Evolutionary conservation across 2,329 filamentous ascomycete species (phyloP).

Genomic region (Cladosporium sphaerospermum): DNA sequence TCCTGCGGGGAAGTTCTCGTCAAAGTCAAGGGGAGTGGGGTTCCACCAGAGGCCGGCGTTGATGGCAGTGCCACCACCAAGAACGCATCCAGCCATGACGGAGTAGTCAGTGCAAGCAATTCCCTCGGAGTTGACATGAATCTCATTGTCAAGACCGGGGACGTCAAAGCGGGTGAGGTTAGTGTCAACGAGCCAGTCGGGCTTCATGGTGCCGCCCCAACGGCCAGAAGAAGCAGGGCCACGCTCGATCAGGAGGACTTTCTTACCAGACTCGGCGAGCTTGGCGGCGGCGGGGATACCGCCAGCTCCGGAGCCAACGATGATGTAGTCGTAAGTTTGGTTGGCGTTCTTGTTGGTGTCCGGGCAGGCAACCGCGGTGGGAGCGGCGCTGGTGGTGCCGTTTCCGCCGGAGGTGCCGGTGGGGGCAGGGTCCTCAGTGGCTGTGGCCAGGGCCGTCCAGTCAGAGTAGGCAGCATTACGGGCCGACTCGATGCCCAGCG

Average conservation of each 20-base stretch:
- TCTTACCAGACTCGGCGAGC: constrained; percentile 58
- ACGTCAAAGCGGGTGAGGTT: constrained; percentile 66
- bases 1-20: constrained; percentile 64
- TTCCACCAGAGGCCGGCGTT: constrained; percentile 66
- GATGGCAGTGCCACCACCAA: constrained; percentile 61
- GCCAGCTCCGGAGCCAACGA: constrained; percentile 57
- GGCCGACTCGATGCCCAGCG: constrained; percentile 38
- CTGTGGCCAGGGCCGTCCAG: constrained; percentile 29
- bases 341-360: constrained; percentile 27
- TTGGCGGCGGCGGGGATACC: constrained; percentile 56
- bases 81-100: constrained; percentile 65
- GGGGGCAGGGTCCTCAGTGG: constrained; percentile 38
- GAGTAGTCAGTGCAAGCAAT: constrained; percentile 65
- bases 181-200: constrained; percentile 55
- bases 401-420: constrained; percentile 31
- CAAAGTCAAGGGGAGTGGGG: constrained; percentile 60
- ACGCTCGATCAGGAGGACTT: constrained; percentile 52
- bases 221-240: constrained; percentile 54
- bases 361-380: constrained; percentile 21
- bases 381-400: constrained; percentile 10
- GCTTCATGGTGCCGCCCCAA: constrained; percentile 57
- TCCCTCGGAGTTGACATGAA: constrained; percentile 57
- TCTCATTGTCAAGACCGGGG: constrained; percentile 64
- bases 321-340: constrained; percentile 56
- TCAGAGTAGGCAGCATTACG: constrained; percentile 39